A percentile compares a stretch with the other conserved stretches of the same genome.
Evolutionary conservation across 2,329 filamentous ascomycete genomes (phyloP).

Genomic region (Cadophora sp.): DNA sequence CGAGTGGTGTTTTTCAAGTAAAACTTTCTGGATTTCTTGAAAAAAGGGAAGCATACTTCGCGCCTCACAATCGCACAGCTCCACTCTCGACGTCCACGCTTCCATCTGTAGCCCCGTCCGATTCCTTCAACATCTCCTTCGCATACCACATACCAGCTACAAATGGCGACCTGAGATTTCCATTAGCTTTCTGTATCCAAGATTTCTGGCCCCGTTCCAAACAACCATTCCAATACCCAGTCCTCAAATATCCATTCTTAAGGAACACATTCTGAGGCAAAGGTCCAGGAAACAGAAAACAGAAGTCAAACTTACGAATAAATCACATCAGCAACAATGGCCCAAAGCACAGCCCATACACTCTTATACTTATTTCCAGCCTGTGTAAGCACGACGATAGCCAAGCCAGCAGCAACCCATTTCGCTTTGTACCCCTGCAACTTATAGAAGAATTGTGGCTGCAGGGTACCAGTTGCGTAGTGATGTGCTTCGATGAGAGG

Average conservation of each 20-base stretch:
- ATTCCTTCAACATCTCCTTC: conserved; percentile 9
- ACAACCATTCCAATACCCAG: not conserved
- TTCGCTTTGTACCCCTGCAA: conserved; percentile 13
- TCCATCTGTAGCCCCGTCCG: not conserved
- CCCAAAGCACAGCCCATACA: not conserved
- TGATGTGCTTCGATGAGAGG: conserved; percentile 5
- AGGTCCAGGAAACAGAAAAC: not conserved
- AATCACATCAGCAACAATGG: not conserved
- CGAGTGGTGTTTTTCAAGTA: too few species aligned
- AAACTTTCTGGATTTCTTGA: not conserved
- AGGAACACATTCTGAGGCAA: too few species aligned
- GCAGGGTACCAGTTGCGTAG: conserved; percentile 12
- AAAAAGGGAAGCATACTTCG: not conserved
- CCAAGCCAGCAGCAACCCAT: conserved; percentile 7
- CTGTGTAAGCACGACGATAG: conserved; percentile 1
- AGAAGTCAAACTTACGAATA: conserved; percentile 7
- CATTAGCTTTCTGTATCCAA: too few species aligned
- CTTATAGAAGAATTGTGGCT: not conserved
- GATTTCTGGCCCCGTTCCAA: too few species aligned
- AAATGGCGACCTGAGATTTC: not conserved
- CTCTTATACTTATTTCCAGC: not conserved
- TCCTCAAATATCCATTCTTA: too few species aligned
- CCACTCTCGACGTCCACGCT: not conserved
- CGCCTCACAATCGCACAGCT: not conserved
- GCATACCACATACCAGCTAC: conserved; percentile 4